Base-by-base conservation (phyloP, 139 green algal genomes). In the Chlamydomonas sphaeroides region DNA sequence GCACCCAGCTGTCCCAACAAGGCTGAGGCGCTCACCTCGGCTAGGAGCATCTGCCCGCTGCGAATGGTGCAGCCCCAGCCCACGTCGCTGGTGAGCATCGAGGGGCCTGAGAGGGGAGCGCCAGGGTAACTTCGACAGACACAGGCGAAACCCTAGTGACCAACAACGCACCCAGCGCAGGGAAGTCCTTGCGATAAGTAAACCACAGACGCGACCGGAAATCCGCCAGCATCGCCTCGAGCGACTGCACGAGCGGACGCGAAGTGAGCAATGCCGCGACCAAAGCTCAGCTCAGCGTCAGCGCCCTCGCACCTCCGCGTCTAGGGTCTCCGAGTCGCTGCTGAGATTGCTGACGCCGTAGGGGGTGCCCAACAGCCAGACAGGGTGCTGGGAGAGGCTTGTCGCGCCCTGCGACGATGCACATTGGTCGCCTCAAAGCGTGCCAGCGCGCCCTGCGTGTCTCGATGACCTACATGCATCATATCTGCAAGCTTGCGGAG, bases 41-140 rank as follows among this genome's bases (percentile, higher is more conserved):
- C 95, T 35, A 98, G 81, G 18, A 99, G 85, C 96, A 99, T 99
- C 87, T 99, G 96, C 0, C 94, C 96, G 65, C 90, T 97, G 66
- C 96, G 91, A 36, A 99, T 84, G 20, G 97, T 99, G 89, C 96
- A 99, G 45, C 96, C 96, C 96, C 96, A 99, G 8, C 96, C 96
- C 0, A 91, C 90, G 65, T 99, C 96, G 28, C 70, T 95, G 14
- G 85, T 95, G 11, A 96, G 83, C 3, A 68, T n/a, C 3, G 49
- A 56, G 0, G 65, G 38, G 33, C 89, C 85, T 89, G 82, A 65
- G 14, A 62, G 53, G 23, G 6, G 21, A 30, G 53, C n/a, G n/a
- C n/a, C n/a, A n/a, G n/a, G n/a, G n/a, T n/a, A n/a, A n/a, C n/a
- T n/a, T n/a, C n/a, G n/a, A n/a, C n/a, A n/a, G n/a, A n/a, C n/a